Evolutionary conservation across 2,329 filamentous ascomycete genomes (phyloP).

Genomic region (Talaromyces sp.): DNA sequence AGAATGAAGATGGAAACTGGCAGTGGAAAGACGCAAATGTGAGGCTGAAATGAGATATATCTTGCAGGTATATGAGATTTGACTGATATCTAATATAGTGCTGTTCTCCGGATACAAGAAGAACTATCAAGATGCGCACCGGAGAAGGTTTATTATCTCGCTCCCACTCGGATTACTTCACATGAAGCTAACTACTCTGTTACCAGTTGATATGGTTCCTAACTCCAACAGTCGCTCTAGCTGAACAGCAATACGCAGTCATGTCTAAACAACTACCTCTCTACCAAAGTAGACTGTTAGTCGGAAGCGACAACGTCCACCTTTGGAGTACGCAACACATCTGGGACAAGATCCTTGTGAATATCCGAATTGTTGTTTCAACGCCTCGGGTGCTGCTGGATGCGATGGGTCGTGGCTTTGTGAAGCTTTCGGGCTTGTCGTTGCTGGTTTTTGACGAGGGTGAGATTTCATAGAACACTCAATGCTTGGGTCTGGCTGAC

Average conservation of each 20-base stretch:
- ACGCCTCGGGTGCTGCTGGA: slow-evolving; percentile 74
- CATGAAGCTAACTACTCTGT: background rate
- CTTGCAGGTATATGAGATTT: background rate
- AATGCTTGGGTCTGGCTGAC: background rate
- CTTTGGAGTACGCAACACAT: slow-evolving; percentile 66
- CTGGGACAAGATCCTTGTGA: slow-evolving; percentile 66
- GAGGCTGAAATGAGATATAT: slow-evolving; percentile 33
- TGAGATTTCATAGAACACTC: slow-evolving; percentile 34
- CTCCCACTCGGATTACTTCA: background rate
- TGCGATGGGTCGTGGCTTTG: slow-evolving; percentile 71
- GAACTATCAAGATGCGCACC: slow-evolving; percentile 58
- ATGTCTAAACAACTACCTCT: slow-evolving; percentile 60
- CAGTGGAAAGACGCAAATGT: slow-evolving; percentile 77
- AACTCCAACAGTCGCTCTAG: slow-evolving; percentile 67
- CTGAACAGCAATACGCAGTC: slow-evolving; percentile 63
- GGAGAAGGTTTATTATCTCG: slow-evolving; percentile 53
- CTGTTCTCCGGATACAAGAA: slow-evolving; percentile 64
- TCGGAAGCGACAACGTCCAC: slow-evolving; percentile 67
- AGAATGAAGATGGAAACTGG: slow-evolving; percentile 72
- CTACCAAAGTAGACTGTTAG: slow-evolving; percentile 61
- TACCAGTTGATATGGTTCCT: slow-evolving; percentile 66
- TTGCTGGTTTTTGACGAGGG: slow-evolving; percentile 84
- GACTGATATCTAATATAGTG: slow-evolving; percentile 45
- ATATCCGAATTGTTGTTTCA: slow-evolving; percentile 71
- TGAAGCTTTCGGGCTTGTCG: slow-evolving; percentile 61